These are phyloP conservation scores for Trichoderma brevicompactum DNA, from an alignment of 2,329 filamentous ascomycete species.

Conservation along the genomic window DNA sequence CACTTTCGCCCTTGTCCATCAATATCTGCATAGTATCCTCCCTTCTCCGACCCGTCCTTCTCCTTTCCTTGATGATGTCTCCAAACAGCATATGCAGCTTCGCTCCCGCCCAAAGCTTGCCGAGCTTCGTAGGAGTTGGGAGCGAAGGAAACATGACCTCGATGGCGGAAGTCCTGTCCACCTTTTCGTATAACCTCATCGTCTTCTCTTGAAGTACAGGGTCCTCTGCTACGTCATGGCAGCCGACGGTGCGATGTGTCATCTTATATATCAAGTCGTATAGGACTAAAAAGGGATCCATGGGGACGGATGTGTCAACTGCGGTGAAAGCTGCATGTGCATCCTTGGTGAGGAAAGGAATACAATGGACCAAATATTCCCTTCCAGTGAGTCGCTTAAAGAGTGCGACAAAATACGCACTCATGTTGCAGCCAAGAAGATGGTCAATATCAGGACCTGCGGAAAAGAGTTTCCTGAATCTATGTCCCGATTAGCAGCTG, in stretches of 20 bases:
- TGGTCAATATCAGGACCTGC: conserved; percentile 36
- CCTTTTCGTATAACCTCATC: conserved; percentile 50
- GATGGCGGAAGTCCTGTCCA: conserved; percentile 50
- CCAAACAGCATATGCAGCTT: conserved; percentile 55
- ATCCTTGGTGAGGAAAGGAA: conserved; percentile 51
- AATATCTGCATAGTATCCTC: conserved; percentile 59
- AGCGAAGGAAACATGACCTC: conserved; percentile 59
- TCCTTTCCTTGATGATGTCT: conserved; percentile 52
- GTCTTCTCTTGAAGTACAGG: conserved; percentile 47
- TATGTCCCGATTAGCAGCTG: conserved; percentile 14
- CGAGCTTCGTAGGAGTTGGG: conserved; percentile 49
- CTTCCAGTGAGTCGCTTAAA: conserved; percentile 45
- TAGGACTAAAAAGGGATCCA: conserved; percentile 59
- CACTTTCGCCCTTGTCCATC: conserved; percentile 55
- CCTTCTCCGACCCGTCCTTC: conserved; percentile 46
- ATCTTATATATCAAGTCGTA: conserved; percentile 59
- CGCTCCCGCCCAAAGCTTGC: conserved; percentile 50
- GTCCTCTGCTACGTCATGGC: conserved; percentile 57
- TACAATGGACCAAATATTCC: conserved; percentile 44
- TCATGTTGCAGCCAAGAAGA: conserved; percentile 34
- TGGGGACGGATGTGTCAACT: conserved; percentile 4
- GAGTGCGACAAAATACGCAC: conserved; percentile 36
- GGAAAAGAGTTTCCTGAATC: conserved; percentile 41
- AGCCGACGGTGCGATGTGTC: conserved; percentile 61
- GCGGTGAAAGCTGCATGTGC: conserved; percentile 31